phyloP scores from a whole-genome alignment of 2,329 filamentous ascomycete species.

The Sclerotinia nivalis region DNA sequence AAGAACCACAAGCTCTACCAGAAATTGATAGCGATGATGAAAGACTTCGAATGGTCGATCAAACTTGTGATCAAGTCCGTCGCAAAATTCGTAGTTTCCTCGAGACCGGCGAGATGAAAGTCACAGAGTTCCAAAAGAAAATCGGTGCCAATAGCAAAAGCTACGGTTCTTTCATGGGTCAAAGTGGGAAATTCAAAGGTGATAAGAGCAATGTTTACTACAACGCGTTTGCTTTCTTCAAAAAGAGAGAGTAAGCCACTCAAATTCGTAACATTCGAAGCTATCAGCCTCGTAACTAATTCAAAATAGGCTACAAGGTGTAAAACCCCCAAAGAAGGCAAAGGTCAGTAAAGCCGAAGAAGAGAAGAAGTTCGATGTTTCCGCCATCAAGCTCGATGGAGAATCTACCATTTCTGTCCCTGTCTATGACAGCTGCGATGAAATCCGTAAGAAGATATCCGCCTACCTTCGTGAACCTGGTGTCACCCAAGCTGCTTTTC shows the following conservation, averaged over 20 bases:
- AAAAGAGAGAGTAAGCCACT: slow-evolving; percentile 46
- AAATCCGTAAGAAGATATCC: slow-evolving; percentile 57
- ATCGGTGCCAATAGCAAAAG: slow-evolving; percentile 43
- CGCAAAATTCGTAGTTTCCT: slow-evolving; percentile 47
- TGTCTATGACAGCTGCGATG: slow-evolving; percentile 59
- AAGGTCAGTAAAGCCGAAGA: slow-evolving; percentile 41
- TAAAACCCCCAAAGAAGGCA: slow-evolving; percentile 42
- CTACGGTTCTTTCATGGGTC: slow-evolving; percentile 52
- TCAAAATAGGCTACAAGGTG: slow-evolving; percentile 43
- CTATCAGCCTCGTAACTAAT: neutral
- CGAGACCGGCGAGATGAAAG: slow-evolving; percentile 47
- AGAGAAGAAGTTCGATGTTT: slow-evolving; percentile 44
- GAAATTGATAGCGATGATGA: slow-evolving; percentile 30
- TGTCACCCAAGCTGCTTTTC: slow-evolving; percentile 54
- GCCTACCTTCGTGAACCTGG: slow-evolving; percentile 49
- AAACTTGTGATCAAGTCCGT: slow-evolving; percentile 43
- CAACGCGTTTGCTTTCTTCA: slow-evolving; percentile 50
- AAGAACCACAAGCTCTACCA: slow-evolving; percentile 19
- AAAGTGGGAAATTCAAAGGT: slow-evolving; percentile 46
- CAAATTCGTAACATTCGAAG: neutral
- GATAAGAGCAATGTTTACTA: slow-evolving; percentile 41
- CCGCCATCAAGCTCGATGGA: slow-evolving; percentile 47
- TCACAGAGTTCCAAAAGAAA: slow-evolving; percentile 46
- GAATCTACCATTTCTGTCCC: slow-evolving; percentile 50
- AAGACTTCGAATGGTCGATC: slow-evolving; percentile 23